Conservation (phyloP, 441 rosid species). For the Macaranga tanarius region DNA sequence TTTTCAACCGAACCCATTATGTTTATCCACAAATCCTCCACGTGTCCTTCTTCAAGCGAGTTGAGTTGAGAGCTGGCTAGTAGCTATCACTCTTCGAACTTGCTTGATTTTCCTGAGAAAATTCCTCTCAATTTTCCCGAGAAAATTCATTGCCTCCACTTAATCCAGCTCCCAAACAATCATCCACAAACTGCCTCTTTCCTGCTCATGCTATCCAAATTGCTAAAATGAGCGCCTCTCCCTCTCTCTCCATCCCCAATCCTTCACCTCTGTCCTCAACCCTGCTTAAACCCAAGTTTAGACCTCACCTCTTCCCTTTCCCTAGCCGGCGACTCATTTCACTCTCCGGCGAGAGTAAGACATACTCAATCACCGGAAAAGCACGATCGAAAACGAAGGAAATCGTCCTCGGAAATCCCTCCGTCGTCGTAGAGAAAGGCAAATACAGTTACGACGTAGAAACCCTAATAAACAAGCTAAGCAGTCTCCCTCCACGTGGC, state of each 20-base stretch:
- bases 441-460: conserved; percentile 94
- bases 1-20: conserved; percentile 2
- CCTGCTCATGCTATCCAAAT: conserved; percentile 31
- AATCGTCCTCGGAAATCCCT: conserved; percentile 70
- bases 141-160: conserved; percentile 3
- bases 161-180: neutral
- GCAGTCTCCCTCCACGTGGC: conserved; percentile 95
- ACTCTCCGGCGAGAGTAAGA: conserved; percentile 29
- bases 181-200: neutral
- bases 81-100: neutral
- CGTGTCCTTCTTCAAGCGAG: conserved; percentile 44
- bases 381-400: conserved; percentile 58
- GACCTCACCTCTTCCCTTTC: conserved; percentile 20
- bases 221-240: conserved; percentile 51
- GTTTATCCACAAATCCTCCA: conserved; percentile 53
- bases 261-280: conserved; percentile 38
- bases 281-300: conserved; percentile 17
- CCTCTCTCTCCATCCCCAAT: conserved; percentile 43
- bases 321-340: conserved; percentile 36
- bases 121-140: neutral
- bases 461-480: conserved; percentile 86
- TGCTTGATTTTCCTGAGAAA: conserved; percentile 11
- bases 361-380: conserved; percentile 27
- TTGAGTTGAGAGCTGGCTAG: too few relatives aligned
- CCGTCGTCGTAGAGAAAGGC: conserved; percentile 78